Evolutionary conservation across 495 filamentous ascomycete genomes (phyloP).

Genomic region (Clohesyomyces aquaticus): DNA sequence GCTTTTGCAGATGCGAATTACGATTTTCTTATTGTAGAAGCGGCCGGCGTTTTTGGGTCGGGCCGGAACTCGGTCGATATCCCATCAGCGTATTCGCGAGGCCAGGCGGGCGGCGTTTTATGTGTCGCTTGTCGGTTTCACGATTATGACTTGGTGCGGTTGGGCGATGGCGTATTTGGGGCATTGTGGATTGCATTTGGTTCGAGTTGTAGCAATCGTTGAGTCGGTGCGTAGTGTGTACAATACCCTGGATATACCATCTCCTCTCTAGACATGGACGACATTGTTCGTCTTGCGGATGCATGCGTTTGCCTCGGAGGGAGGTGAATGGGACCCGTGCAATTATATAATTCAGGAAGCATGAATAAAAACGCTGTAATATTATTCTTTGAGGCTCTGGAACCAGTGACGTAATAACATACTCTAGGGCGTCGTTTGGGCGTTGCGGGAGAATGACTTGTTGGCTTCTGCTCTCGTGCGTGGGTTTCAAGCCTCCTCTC

Average conservation of each 20-base stretch:
- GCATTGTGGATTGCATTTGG: slow-evolving; percentile 2
- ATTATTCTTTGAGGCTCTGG: too few species aligned
- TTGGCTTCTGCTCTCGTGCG: too few species aligned
- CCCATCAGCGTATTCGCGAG: slow-evolving; percentile 6
- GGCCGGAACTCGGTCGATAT: not conserved
- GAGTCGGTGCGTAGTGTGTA: slow-evolving; percentile 22
- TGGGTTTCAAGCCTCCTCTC: too few species aligned
- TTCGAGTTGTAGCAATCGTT: not conserved
- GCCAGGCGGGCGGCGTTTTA: slow-evolving; percentile 6
- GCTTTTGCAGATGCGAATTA: slow-evolving; percentile 15
- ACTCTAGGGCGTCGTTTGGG: too few species aligned
- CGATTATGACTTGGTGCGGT: not conserved
- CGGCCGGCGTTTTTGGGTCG: slow-evolving; percentile 27
- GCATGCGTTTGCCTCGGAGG: too few species aligned
- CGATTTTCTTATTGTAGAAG: slow-evolving; percentile 18
- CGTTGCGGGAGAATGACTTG: too few species aligned
- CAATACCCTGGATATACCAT: slow-evolving; percentile 43
- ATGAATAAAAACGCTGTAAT: not conserved
- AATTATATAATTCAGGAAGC: not conserved
- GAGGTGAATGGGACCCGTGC: too few species aligned
- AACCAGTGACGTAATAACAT: too few species aligned
- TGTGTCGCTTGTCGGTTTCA: not conserved
- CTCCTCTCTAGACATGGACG: slow-evolving; percentile 37
- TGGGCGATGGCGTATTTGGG: slow-evolving; percentile 4
- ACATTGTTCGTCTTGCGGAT: not conserved